These are phyloP conservation scores for Kazachstania sp. DNA, from an alignment of 1,139 yeast genomes.

Conservation along the genomic window DNA sequence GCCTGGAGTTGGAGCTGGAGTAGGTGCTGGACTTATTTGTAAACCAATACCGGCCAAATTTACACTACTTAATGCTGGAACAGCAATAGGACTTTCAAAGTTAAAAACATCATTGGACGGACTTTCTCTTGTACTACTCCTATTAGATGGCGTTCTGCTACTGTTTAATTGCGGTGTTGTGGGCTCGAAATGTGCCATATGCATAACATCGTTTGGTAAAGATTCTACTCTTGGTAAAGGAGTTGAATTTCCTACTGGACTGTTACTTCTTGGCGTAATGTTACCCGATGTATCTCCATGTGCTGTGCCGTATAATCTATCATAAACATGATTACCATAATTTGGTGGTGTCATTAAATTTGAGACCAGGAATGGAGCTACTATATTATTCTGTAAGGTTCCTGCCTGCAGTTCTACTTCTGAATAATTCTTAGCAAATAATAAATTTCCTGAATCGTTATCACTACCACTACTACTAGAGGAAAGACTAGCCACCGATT, in stretches of 20 bases:
- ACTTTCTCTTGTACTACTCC: background rate
- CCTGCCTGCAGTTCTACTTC: constrained; percentile 18
- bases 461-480: constrained; percentile 3
- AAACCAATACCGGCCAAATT: constrained; percentile 1
- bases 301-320: constrained; percentile 56
- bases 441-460: constrained; percentile 30
- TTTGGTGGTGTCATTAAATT: constrained; percentile 71
- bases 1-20: constrained; percentile 38
- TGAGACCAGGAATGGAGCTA: constrained; percentile 17
- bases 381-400: constrained; percentile 10
- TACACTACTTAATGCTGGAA: background rate
- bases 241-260: background rate
- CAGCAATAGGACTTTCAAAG: background rate
- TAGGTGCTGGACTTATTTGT: constrained; percentile 27
- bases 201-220: background rate
- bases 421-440: constrained; percentile 30
- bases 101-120: background rate
- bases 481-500: constrained; percentile 6
- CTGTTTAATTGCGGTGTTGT: background rate
- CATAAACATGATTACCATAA: constrained; percentile 79
- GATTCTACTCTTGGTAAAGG: constrained; percentile 1
- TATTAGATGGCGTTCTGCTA: background rate
- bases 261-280: background rate
- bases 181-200: background rate
- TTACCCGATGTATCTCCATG: constrained; percentile 30